Evolutionary conservation across 768 basidiomycete genomes (phyloP), one percentile per base, ranked within the genome.

Genomic region (Tulasnella sp.): DNA sequence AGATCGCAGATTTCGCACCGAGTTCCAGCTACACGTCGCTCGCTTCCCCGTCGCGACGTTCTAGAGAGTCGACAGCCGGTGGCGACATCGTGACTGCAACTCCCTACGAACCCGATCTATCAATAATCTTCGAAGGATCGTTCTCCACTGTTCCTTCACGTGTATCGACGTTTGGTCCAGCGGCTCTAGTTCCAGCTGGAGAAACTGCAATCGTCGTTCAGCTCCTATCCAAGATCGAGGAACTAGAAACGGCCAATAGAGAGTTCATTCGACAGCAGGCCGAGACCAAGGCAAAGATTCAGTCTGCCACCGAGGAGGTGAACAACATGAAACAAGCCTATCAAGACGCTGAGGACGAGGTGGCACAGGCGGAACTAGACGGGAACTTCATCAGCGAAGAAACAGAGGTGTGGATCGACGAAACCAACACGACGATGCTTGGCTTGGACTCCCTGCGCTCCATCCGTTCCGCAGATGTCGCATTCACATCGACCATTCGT

Each of bases 201-300:
- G 69, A 80, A 75, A 63, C 72, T 69, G 63, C 74, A 2, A 65
- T 91, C 53, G 78, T 90, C n/a, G 73, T 80, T 9, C 83, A 87
- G 67, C 78, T 91, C 5, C 70, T 89, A 44, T 66, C 72, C 15
- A 91, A 91, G 71, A 85, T 91, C 52, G 74, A 77, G 49, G 87
- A 91, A 67, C 75, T 91, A 1, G 86, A 91, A 65, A 77, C 81
- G 41, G 79, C 85, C 2, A 91, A 91, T 63, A 62, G 72, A 5
- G 77, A 79, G 57, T 87, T 91, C 43, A 72, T 80, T 21, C 72
- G 76, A 58, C 80, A 85, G 62, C 87, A 90, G 66, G 69, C 68
- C 1, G 76, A 79, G 64, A 87, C 87, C 0, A 70, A 76, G 4
- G 72, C 72, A 41, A 80, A 82, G 60, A 73, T 89, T 25, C 77